These are phyloP conservation scores for Pachyrhizus erosus DNA, from an alignment of 306 rosid species.

Conservation along the genomic window DNA sequence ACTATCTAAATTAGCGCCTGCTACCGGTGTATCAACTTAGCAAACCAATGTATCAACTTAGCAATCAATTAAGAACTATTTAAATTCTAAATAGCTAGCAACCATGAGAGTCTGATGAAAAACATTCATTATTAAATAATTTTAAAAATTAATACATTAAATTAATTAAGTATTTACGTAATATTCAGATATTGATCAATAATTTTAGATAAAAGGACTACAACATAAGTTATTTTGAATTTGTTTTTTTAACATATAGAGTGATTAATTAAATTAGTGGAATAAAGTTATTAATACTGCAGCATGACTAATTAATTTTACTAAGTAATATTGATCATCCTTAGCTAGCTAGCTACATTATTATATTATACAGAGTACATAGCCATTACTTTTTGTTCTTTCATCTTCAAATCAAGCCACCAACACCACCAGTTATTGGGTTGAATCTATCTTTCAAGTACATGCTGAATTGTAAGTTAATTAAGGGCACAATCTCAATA, in stretches of 20 bases:
- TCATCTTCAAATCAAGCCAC: neutral
- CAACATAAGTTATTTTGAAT: neutral
- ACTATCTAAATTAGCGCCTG: no score
- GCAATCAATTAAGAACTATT: neutral
- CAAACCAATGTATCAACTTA: neutral
- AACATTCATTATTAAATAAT: neutral
- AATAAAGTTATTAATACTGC: neutral
- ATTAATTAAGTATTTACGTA: neutral
- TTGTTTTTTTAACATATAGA: neutral
- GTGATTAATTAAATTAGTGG: neutral
- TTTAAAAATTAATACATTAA: neutral
- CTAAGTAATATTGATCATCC: neutral
- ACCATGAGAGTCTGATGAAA: neutral
- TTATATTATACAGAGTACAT: neutral
- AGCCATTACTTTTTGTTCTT: neutral
- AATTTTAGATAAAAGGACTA: neutral
- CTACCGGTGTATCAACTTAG: no score
- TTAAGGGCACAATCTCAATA: neutral
- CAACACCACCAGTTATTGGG: neutral
- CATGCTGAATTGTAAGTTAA: neutral
- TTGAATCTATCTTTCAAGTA: conserved; percentile 3
- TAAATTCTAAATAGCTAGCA: neutral
- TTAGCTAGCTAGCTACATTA: neutral
- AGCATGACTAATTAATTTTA: neutral
- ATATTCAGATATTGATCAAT: neutral